A percentile compares a stretch with the other conserved stretches of the same genome.
Evolutionary conservation across 345 rosid genomes (phyloP).

Genomic region (Salix viminalis): DNA sequence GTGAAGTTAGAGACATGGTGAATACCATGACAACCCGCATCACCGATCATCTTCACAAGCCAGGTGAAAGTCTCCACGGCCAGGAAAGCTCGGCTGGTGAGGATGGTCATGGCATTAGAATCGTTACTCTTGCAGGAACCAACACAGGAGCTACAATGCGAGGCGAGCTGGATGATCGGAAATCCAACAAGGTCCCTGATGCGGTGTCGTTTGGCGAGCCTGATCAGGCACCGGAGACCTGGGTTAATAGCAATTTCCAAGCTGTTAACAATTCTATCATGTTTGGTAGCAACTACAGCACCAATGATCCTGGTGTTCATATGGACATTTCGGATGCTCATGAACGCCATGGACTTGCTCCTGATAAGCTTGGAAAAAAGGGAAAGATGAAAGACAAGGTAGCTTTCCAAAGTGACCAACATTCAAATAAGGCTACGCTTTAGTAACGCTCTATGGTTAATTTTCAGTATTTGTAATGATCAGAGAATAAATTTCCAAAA

Average conservation of each 20-base stretch:
- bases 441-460: not conserved
- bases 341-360: not conserved
- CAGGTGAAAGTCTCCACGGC: constrained; percentile 36
- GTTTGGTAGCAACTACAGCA: constrained; percentile 56
- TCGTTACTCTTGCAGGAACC: constrained; percentile 73
- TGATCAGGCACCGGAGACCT: constrained; percentile 43
- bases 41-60: constrained; percentile 30
- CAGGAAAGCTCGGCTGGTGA: constrained; percentile 24
- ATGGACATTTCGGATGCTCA: constrained; percentile 44
- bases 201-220: constrained; percentile 21
- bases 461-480: not conserved
- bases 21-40: constrained; percentile 38
- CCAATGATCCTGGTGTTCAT: constrained; percentile 91
- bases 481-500: not conserved
- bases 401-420: not conserved
- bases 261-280: constrained; percentile 86
- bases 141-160: constrained; percentile 77
- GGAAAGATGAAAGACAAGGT: constrained; percentile 17
- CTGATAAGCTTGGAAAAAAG: constrained; percentile 11
- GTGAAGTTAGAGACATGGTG: constrained; percentile 46
- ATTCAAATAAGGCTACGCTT: not conserved
- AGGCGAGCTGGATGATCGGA: constrained; percentile 44
- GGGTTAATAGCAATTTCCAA: constrained; percentile 87
- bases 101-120: constrained; percentile 39
- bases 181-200: not conserved